phyloP scores from a whole-genome alignment of 495 filamentous ascomycete genomes.

The Neurospora sp. region DNA sequence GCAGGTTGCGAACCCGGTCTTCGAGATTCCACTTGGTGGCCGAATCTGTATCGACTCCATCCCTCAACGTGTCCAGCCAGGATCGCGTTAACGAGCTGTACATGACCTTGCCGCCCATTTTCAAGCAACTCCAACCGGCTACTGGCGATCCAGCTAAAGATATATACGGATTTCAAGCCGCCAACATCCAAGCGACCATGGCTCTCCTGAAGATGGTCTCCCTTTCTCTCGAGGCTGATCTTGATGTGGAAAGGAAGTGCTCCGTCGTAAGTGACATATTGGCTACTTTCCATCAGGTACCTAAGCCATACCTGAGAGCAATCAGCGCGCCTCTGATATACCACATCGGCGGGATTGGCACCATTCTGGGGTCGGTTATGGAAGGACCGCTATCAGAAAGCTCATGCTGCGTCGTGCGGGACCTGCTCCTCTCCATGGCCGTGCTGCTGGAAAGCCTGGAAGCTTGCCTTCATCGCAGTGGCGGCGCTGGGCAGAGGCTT shows the following conservation, averaged over 20 bases:
- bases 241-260: conserved; percentile 35
- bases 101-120: conserved; percentile 26
- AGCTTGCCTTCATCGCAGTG: conserved; percentile 27
- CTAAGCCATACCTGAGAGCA: conserved; percentile 33
- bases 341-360: conserved; percentile 41
- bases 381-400: conserved; percentile 37
- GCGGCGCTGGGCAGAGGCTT: conserved; percentile 31
- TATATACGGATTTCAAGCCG: conserved; percentile 41
- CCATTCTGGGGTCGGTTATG: conserved; percentile 39
- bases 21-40: conserved; percentile 16
- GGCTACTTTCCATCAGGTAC: conserved; percentile 34
- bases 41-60: conserved; percentile 12
- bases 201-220: conserved; percentile 41
- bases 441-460: conserved; percentile 38
- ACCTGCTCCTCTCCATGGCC: conserved; percentile 39
- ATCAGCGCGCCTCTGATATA: conserved; percentile 43
- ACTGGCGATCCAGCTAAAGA: conserved; percentile 27
- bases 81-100: conserved; percentile 32
- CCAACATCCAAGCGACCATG: conserved; percentile 42
- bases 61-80: conserved; percentile 23
- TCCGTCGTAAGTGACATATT: conserved; percentile 38
- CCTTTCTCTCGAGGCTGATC: conserved; percentile 28
- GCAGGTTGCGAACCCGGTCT: conserved; percentile 10
- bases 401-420: conserved; percentile 34
- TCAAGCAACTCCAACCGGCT: conserved; percentile 25